Evolutionary conservation across 2,329 filamentous ascomycete genomes (phyloP).

Genomic region (Pyrenochaeta sp.): DNA sequence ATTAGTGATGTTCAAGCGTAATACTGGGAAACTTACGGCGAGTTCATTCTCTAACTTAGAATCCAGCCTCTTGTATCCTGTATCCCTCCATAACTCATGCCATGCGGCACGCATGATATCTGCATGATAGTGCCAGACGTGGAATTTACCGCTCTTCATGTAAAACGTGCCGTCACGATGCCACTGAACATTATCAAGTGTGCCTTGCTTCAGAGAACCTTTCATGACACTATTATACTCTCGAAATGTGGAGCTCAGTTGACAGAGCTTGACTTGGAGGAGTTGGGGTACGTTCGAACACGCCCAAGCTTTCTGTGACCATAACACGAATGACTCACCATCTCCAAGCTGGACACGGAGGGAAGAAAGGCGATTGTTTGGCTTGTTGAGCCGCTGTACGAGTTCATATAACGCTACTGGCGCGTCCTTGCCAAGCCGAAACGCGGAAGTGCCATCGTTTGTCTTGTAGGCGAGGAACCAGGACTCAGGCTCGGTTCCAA

Average conservation of each 20-base stretch:
- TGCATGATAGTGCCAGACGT: slow-evolving; percentile 21
- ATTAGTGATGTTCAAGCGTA: slow-evolving; percentile 12
- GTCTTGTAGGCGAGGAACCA: slow-evolving; percentile 40
- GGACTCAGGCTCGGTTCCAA: slow-evolving; percentile 28
- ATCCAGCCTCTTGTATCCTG: not conserved
- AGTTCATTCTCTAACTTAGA: slow-evolving; percentile 17
- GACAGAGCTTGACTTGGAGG: slow-evolving; percentile 9
- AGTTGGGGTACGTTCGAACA: slow-evolving; percentile 19
- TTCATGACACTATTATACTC: slow-evolving; percentile 5
- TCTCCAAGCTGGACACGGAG: slow-evolving; percentile 38
- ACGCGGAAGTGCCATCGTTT: slow-evolving; percentile 10
- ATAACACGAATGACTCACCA: slow-evolving; percentile 31
- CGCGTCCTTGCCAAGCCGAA: slow-evolving; percentile 15
- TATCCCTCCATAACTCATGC: slow-evolving; percentile 23
- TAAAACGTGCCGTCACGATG: slow-evolving; percentile 33
- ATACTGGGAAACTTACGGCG: slow-evolving; percentile 20
- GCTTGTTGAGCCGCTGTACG: slow-evolving; percentile 7
- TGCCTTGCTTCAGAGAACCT: slow-evolving; percentile 17
- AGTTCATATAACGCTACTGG: slow-evolving; percentile 17
- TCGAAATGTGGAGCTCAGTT: slow-evolving; percentile 10
- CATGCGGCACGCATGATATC: slow-evolving; percentile 20
- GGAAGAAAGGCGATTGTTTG: not conserved
- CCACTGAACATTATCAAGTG: slow-evolving; percentile 25
- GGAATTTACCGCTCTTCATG: slow-evolving; percentile 8
- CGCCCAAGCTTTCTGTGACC: slow-evolving; percentile 28